These are phyloP conservation scores for Leavenworthia alabamica DNA, from an alignment of 345 rosid species.

Conservation along the genomic window DNA sequence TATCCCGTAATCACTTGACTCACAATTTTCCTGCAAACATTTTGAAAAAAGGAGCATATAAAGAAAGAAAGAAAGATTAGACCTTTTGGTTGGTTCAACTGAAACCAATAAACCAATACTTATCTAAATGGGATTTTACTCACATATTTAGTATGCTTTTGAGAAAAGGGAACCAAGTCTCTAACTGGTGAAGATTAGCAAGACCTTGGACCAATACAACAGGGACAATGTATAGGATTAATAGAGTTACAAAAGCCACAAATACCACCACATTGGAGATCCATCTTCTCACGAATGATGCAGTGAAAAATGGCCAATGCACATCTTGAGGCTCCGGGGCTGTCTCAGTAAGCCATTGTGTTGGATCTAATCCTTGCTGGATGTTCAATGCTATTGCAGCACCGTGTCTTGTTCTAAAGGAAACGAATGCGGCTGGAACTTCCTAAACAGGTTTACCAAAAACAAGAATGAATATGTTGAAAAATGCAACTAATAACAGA, in stretches of 20 bases:
- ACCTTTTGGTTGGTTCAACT: neutral
- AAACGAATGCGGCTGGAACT: conserved; percentile 85
- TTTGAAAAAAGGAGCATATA: no score
- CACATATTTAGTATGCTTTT: conserved; percentile 56
- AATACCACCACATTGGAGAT: conserved; percentile 49
- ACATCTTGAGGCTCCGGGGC: conserved; percentile 87
- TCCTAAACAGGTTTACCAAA: conserved; percentile 44
- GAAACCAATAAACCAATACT: neutral
- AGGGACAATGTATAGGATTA: conserved; percentile 63
- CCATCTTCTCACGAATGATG: conserved; percentile 76
- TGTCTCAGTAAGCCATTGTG: conserved; percentile 77
- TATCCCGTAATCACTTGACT: conserved; percentile 82
- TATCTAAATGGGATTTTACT: conserved; percentile 32
- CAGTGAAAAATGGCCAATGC: conserved; percentile 87
- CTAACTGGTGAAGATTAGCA: conserved; percentile 72
- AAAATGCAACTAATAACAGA: neutral
- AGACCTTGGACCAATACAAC: conserved; percentile 89
- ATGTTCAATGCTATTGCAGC: conserved; percentile 73
- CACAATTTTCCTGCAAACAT: conserved; percentile 50
- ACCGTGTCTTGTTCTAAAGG: conserved; percentile 72
- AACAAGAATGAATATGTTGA: neutral
- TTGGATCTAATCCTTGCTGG: conserved; percentile 76
- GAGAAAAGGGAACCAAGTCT: conserved; percentile 72
- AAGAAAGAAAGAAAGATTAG: neutral
- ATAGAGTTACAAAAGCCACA: conserved; percentile 47